A percentile compares a stretch with the other conserved stretches of the same genome.
Conservation (phyloP, 257 asterid species). For the Scutellaria galericulata region DNA sequence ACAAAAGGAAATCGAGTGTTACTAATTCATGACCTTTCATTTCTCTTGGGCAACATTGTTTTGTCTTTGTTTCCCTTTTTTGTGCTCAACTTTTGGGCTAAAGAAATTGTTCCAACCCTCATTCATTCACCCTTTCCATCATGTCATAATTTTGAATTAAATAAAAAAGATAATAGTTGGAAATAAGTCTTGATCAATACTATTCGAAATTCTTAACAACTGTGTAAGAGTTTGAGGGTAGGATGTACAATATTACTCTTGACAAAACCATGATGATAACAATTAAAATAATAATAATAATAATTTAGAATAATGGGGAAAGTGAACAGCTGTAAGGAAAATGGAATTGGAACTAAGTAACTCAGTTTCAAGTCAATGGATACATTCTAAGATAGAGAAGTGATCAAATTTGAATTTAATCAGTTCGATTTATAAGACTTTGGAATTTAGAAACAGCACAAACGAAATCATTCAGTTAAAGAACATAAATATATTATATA, state of each 20-base stretch:
- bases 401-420: not conserved
- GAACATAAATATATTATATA: too few relatives aligned
- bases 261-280: not conserved
- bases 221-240: not conserved
- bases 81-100: constrained; percentile 20
- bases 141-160: not conserved
- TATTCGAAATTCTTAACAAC: not conserved
- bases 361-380: not conserved
- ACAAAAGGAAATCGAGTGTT: not conserved
- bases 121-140: constrained; percentile 11
- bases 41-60: constrained; percentile 41
- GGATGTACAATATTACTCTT: not conserved
- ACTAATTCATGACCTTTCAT: constrained; percentile 41
- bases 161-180: not conserved
- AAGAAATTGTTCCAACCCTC: constrained; percentile 21
- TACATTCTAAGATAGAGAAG: not conserved
- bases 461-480: too few relatives aligned
- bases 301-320: not conserved
- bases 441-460: too few relatives aligned
- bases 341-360: not conserved
- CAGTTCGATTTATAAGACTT: not conserved
- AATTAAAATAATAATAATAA: not conserved
- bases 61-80: constrained; percentile 23
- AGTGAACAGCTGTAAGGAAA: too few relatives aligned
- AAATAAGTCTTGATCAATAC: constrained; percentile 7